Evolutionary conservation across 106 monocot genomes (phyloP).

Genomic region (Apostasia ramifera): DNA sequence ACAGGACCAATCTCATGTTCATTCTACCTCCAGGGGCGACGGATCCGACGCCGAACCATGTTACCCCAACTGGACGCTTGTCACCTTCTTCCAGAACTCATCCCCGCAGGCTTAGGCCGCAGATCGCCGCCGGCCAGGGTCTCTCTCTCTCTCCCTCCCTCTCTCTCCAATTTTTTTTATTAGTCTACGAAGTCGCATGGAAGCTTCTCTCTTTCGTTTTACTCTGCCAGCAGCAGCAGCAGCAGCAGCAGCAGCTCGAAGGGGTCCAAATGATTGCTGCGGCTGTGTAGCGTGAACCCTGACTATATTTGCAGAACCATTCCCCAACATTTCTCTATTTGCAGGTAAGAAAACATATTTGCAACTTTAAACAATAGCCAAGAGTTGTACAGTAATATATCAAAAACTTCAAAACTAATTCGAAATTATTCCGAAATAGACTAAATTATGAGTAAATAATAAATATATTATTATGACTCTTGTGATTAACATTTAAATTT

Average conservation of each 20-base stretch:
- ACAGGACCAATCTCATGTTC: slow-evolving; percentile 3
- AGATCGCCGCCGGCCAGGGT: background rate
- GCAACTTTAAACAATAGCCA: too few species aligned
- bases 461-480: too few species aligned
- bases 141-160: slow-evolving; percentile 1
- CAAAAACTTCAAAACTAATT: too few species aligned
- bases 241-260: background rate
- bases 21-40: slow-evolving; percentile 2
- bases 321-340: too few species aligned
- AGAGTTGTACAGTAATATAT: too few species aligned
- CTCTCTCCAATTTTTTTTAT: background rate
- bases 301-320: too few species aligned
- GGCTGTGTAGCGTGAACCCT: too few species aligned
- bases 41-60: background rate
- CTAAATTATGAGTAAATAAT: too few species aligned
- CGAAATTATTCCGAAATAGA: too few species aligned
- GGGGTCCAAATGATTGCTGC: background rate
- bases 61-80: background rate
- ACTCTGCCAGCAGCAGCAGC: background rate
- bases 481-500: too few species aligned
- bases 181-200: background rate
- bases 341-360: too few species aligned
- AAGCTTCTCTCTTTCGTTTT: background rate
- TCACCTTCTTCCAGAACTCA: background rate
- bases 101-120: background rate